Base-by-base conservation (phyloP, 2,329 filamentous ascomycete species). In the Cladosporium velox region DNA sequence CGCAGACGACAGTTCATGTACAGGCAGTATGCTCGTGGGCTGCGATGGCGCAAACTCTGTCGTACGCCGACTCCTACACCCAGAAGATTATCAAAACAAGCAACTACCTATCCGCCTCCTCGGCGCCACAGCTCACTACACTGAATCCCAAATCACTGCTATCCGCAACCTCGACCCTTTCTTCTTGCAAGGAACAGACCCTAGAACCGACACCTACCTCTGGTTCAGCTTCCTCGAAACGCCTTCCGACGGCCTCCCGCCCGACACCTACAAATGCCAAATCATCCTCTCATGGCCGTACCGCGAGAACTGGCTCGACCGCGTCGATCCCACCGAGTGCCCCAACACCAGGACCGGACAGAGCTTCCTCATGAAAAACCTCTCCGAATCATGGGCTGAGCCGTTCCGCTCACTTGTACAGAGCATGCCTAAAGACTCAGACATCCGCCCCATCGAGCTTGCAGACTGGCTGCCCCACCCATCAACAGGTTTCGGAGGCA, bases 11-110 rank as follows among this genome's bases (percentile, higher is more conserved):
- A 62, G 49, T 21, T 34, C 91, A 79, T 86, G 96, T 92, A 98
- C 76, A 55, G 95, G 95, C 54, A 98, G 81, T 58, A 97, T 79
- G 4, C 88, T 93, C 77, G 97, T 87, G 0, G 95, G 95, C 1
- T 88, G 86, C 52, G 65, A 66, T 28, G 65, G 65, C 18, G 35
- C 49, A 6, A 44, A 60, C 57, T 66, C 65, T 38, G 38, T 28
- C 41, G 59, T 57, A 4, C 58, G 65, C 10, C 65, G 35, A 18
- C 26, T 57, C 18, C 49, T 66, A n/a, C 58, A 57, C 51, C 41
- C 57, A 18, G 60, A 68, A 10, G 66, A 47, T 14, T 18, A 52
- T 32, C 44, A 34, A n/a, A 59, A 66, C 51, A 38, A 79, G 34
- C 72, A 78, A 5, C 74, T 87, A 10, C 84, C 84, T 1, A 77